Percentiles rank a stretch among this genome's conserved stretches.
Conservation (phyloP, 2,329 filamentous ascomycete species). For the Xylariaceae sp. region DNA sequence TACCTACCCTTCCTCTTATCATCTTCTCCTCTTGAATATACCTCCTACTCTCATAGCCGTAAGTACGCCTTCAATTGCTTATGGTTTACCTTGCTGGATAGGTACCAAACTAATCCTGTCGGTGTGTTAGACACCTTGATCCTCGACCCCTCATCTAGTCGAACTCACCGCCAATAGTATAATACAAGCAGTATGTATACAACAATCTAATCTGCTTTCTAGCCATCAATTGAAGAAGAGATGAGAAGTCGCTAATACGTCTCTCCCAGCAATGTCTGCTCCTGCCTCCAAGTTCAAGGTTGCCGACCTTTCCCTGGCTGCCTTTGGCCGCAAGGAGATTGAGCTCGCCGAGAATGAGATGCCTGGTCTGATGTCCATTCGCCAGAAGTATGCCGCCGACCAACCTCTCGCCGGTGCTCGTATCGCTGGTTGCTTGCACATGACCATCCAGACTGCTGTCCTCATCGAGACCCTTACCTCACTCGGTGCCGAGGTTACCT, state of each 20-base stretch:
- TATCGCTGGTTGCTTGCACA: conserved; percentile 97
- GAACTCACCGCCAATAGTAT: too few relatives aligned
- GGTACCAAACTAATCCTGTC: too few relatives aligned
- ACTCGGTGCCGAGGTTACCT: conserved; percentile 97
- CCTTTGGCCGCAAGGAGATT: conserved; percentile 98
- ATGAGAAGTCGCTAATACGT: conserved; percentile 2
- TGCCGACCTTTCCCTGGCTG: conserved; percentile 94
- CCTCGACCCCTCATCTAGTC: not conserved
- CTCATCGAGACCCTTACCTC: conserved; percentile 95
- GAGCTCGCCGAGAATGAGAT: conserved; percentile 96
- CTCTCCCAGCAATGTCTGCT: conserved; percentile 52
- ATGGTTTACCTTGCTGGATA: too few relatives aligned
- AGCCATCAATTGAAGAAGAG: too few relatives aligned
- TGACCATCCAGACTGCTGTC: conserved; percentile 99
- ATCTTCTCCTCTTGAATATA: conserved; percentile 6
- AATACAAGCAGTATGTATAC: too few relatives aligned
- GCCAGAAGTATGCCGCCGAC: conserved; percentile 83
- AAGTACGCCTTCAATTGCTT: too few relatives aligned
- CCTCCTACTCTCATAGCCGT: not conserved
- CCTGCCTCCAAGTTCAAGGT: conserved; percentile 96
- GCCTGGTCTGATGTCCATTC: conserved; percentile 96
- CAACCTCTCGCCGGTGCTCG: conserved; percentile 93
- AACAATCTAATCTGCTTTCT: too few relatives aligned
- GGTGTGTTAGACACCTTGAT: not conserved
- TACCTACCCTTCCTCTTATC: conserved; percentile 20